Evolutionary conservation across 2,329 filamentous ascomycete genomes (phyloP).

Genomic region (Rhynchosporium agropyri): DNA sequence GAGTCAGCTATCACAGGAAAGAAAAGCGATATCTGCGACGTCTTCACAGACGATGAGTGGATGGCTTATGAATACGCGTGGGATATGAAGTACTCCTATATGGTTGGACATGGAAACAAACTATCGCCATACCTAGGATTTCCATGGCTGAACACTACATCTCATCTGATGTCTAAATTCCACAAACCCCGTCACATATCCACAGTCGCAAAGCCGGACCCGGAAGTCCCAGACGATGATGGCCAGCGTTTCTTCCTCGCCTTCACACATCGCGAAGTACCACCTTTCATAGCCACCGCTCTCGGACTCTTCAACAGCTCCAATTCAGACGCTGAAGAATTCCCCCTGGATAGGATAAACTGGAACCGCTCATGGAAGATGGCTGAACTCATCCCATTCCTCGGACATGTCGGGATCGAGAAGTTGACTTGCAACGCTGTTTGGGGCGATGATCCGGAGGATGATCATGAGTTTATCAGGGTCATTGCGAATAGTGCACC

Average conservation of each 20-base stretch:
- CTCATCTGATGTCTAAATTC: conserved; percentile 48
- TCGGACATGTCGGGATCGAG: conserved; percentile 69
- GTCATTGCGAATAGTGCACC: conserved; percentile 55
- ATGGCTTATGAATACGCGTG: conserved; percentile 68
- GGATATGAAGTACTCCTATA: conserved; percentile 66
- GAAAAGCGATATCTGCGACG: conserved; percentile 62
- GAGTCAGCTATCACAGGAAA: conserved; percentile 65
- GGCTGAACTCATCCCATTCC: conserved; percentile 64
- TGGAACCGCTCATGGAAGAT: conserved; percentile 64
- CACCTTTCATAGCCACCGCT: conserved; percentile 66
- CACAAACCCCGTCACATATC: conserved; percentile 28
- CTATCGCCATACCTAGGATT: conserved; percentile 61
- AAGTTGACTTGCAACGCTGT: conserved; percentile 59
- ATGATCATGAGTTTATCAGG: conserved; percentile 55
- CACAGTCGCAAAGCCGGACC: background rate
- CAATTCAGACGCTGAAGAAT: conserved; percentile 61
- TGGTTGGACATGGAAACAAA: conserved; percentile 64
- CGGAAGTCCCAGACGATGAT: conserved; percentile 34
- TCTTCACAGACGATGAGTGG: conserved; percentile 65
- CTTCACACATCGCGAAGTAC: conserved; percentile 71
- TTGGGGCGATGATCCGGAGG: conserved; percentile 52
- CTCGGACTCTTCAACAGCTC: conserved; percentile 73
- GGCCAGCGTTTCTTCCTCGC: conserved; percentile 65
- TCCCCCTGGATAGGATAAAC: conserved; percentile 65
- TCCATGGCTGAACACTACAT: conserved; percentile 68